Base-by-base conservation (phyloP, 805 yeast species). In the Alloascoidea africana region DNA sequence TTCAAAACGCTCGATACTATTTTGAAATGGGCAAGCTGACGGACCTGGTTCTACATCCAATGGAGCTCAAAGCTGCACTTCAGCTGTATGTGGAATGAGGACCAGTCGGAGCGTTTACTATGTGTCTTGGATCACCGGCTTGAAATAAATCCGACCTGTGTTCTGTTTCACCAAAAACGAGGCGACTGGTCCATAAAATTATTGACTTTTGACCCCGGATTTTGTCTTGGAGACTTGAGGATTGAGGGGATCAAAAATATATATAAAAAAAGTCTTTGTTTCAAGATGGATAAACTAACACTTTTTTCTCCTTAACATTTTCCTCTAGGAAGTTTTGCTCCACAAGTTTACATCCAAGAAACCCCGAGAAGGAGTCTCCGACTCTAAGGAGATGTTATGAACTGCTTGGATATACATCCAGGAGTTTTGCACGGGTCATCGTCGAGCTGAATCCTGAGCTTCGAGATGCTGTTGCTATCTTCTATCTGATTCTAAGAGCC, bases 401-500 rank as follows among this genome's bases (percentile, higher is more conserved):
- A 42, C 62, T 85, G 42, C 63, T 91, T 42, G 59, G 62, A 19
- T 40, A 59, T 41, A 81, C 97, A 0, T 87, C 96, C 13, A 71
- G 98, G 44, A 85, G 96, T 3, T 91, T 91, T 55, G 86, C 80
- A n/a, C 84, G 94, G 0, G 98, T 91, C 16, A 89, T 89, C 50
- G 68, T 70, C 64, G 95, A 91, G 55, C 67, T 91, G 42, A 79
- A 85, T 53, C 96, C 96, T 0, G 95, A 86, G 50, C 63, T 91
- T 45, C 71, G 94, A 45, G 75, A 75, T 44, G 82, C 80, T 1
- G 69, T 84, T 13, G 15, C 14, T 8, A 8, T 91, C 4, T 91
- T 91, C 59, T 91, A 91, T 57, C 58, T 91, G 39, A 68, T 86
- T 16, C 62, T 91, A 45, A 70, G 98, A 42, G 98, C 94, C 2